Base-by-base conservation (phyloP, 1,284 basidiomycete species). In the Schizophyllum commune region DNA sequence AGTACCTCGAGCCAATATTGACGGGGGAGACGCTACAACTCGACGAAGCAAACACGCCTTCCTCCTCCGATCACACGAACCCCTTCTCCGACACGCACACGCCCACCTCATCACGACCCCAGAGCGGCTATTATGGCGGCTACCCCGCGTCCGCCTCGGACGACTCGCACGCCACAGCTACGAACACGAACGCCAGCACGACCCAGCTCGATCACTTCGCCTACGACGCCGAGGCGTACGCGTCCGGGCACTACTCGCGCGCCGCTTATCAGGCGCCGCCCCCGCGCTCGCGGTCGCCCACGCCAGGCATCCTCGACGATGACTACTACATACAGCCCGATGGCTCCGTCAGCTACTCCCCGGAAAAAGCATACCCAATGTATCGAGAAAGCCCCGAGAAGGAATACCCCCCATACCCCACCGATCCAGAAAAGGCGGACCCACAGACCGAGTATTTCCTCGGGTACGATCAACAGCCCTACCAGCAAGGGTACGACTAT, bases 221-320 rank as follows among this genome's bases (percentile, higher is more conserved):
- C 55, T 77, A 83, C 56, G 86, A 88, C 65, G 72, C 81, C 0
- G 87, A 88, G 65, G 85, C 83, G 1, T 89, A 85, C 64, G 77
- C 88, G 13, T 86, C 86, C 0, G 86, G 84, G 5, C 76, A 78
- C 60, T 73, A 79, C 65, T 76, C 82, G 9, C 80, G 79, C n/a
- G 71, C 78, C 19, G 71, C 76, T 4, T 80, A 79, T 65, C 73
- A 66, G 9, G 7, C 6, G 34, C 34, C 34, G 34, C 73, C 77
- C 15, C 77, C 84, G 34, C 82, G 85, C 58, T 89, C 88, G 20
- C 82, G 88, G 21, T 89, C 88, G 2, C 88, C 88, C 0, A 89
- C 88, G 1, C 86, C 88, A 8, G 83, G 84, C 6, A 79, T 81
- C 13, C 87, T 87, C 55, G 85, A 88, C 54, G 88, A 88, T 62